Conservation (phyloP, 331 rosid species). For the Malus hybrid region DNA sequence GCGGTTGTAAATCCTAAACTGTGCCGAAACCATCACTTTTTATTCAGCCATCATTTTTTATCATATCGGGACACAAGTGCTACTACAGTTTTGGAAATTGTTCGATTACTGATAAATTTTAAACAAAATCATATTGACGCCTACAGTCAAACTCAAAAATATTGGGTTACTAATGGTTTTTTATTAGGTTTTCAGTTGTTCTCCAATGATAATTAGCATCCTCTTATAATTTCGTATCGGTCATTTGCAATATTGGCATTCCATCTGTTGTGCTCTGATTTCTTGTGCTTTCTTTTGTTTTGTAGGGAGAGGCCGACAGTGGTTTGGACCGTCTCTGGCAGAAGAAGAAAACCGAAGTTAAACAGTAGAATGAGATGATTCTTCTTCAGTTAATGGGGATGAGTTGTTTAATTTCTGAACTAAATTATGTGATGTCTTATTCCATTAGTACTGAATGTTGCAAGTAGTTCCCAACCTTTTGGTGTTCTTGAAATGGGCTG, state of each 20-base stretch:
- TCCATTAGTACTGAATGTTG: background rate
- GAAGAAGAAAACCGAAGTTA: constrained; percentile 44
- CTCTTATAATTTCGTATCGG: background rate
- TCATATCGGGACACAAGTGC: background rate
- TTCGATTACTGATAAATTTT: background rate
- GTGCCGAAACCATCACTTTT: background rate
- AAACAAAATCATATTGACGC: too few relatives aligned
- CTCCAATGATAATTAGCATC: background rate
- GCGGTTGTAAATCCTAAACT: too few relatives aligned
- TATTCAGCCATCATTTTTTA: background rate
- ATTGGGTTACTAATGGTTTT: background rate
- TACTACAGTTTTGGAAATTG: background rate
- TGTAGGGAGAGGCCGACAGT: constrained; percentile 65
- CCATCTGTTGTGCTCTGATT: background rate
- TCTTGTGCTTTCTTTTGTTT: background rate
- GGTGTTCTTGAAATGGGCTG: background rate
- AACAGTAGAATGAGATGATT: constrained; percentile 15
- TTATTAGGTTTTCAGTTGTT: background rate
- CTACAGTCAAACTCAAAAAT: too few relatives aligned
- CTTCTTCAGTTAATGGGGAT: background rate
- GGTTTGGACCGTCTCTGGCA: constrained; percentile 60
- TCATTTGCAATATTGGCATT: background rate
- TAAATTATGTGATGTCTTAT: background rate
- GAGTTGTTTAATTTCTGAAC: background rate
- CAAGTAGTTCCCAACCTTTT: background rate